Percentiles rank a stretch among this genome's conserved stretches.
phyloP scores from a whole-genome alignment of 2,329 filamentous ascomycete species.

The Sclerotinia trifoliorum region DNA sequence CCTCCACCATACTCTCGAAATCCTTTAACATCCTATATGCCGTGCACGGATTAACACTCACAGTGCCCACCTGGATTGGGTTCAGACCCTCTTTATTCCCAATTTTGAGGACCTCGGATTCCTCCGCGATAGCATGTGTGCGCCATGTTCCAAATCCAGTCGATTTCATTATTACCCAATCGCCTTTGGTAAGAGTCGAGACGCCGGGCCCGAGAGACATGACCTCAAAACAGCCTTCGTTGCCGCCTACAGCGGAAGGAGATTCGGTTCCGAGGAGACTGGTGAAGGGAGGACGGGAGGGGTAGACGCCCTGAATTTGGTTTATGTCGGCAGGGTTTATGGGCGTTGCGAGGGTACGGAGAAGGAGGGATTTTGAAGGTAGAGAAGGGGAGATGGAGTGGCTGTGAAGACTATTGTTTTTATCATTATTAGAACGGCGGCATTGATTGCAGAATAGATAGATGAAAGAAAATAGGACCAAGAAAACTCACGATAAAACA shows the following conservation, averaged over 20 bases:
- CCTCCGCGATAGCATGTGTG: constrained; percentile 74
- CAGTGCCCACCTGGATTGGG: constrained; percentile 78
- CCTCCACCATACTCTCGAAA: constrained; percentile 64
- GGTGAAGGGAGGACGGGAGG: constrained; percentile 75
- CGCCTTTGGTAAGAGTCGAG: constrained; percentile 61
- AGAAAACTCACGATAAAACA: constrained; percentile 56
- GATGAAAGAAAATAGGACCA: background rate
- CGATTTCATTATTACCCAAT: constrained; percentile 88
- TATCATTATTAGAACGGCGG: constrained; percentile 17
- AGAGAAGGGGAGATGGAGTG: constrained; percentile 76
- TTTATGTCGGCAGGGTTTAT: constrained; percentile 99
- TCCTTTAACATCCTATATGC: constrained; percentile 91
- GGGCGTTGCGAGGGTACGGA: constrained; percentile 85
- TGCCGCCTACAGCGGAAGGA: constrained; percentile 78
- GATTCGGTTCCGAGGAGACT: constrained; percentile 71
- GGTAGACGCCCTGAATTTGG: constrained; percentile 95
- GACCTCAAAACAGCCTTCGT: constrained; percentile 95
- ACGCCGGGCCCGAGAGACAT: constrained; percentile 59
- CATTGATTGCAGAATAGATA: background rate
- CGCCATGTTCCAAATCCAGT: constrained; percentile 92
- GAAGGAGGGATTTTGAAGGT: constrained; percentile 64
- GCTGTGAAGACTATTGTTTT: constrained; percentile 58
- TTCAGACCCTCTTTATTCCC: constrained; percentile 68
- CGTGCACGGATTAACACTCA: constrained; percentile 89
- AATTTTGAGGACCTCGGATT: constrained; percentile 64